A percentile compares a stretch with the other conserved stretches of the same genome.
Conservation (phyloP, 2,329 filamentous ascomycete genomes). For the Daldinia sp. region DNA sequence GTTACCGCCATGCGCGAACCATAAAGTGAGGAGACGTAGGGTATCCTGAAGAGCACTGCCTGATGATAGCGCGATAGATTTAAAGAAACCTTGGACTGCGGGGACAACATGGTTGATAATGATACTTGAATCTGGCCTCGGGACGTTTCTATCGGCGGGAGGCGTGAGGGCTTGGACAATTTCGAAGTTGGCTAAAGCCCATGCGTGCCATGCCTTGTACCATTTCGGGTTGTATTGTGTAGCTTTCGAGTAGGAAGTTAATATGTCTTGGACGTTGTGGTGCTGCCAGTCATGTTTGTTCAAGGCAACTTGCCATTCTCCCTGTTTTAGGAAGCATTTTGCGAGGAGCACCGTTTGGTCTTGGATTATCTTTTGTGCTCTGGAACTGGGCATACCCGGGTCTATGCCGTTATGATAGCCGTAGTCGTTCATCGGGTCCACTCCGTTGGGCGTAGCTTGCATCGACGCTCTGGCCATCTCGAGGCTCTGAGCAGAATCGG, state of each 20-base stretch:
- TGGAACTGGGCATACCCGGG: constrained; percentile 60
- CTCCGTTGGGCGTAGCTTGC: constrained; percentile 63
- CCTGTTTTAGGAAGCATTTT: constrained; percentile 95
- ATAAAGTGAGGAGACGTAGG: constrained; percentile 88
- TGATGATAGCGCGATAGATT: constrained; percentile 91
- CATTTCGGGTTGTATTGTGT: constrained; percentile 94
- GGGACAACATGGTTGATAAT: constrained; percentile 92
- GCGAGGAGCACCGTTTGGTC: constrained; percentile 81
- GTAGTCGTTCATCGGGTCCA: constrained; percentile 61
- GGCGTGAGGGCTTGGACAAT: constrained; percentile 87
- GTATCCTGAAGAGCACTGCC: constrained; percentile 97
- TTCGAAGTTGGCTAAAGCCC: constrained; percentile 98
- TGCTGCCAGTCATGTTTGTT: constrained; percentile 91
- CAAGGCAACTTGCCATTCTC: constrained; percentile 91
- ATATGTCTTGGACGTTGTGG: constrained; percentile 86
- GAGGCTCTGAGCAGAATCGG: constrained; percentile 67
- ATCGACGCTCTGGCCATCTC: constrained; percentile 62
- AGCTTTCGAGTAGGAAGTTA: constrained; percentile 90
- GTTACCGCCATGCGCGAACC: constrained; percentile 94
- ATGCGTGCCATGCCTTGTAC: constrained; percentile 99
- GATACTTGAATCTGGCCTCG: constrained; percentile 70
- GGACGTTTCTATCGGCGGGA: constrained; percentile 67
- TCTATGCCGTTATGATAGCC: constrained; percentile 63
- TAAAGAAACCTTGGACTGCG: constrained; percentile 95
- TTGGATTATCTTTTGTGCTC: constrained; percentile 65